These are phyloP conservation scores for Diaporthe sp. DNA, from an alignment of 2,329 filamentous ascomycete genomes.

Conservation along the genomic window DNA sequence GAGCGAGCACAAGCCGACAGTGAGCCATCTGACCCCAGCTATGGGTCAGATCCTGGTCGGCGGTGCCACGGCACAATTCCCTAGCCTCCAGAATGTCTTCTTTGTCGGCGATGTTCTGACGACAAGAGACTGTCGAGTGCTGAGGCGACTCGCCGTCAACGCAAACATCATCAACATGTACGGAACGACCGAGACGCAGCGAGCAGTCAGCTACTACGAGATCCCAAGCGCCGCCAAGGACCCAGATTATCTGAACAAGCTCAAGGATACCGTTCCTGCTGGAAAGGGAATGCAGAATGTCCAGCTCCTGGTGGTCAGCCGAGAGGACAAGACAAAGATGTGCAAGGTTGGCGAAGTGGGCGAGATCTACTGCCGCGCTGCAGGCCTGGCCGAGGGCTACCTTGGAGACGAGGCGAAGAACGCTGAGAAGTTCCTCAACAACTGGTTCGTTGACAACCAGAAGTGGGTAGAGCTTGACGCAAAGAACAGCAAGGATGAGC, in stretches of 20 bases:
- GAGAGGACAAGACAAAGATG: conserved; percentile 73
- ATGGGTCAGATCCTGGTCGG: conserved; percentile 98
- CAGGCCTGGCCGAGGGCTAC: conserved; percentile 80
- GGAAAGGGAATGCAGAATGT: conserved; percentile 91
- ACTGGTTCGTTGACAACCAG: conserved; percentile 86
- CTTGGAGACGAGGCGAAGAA: conserved; percentile 69
- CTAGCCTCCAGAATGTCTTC: conserved; percentile 82
- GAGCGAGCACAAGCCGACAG: conserved; percentile 78
- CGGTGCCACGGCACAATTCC: conserved; percentile 82
- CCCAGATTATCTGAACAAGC: conserved; percentile 61
- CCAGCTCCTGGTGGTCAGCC: conserved; percentile 87
- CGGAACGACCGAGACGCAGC: conserved; percentile 87
- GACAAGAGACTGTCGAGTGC: conserved; percentile 81
- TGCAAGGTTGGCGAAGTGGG: conserved; percentile 87
- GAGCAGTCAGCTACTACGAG: conserved; percentile 87
- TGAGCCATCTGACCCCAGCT: conserved; percentile 92
- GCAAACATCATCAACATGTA: conserved; percentile 88
- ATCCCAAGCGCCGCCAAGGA: conserved; percentile 77
- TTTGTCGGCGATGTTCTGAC: conserved; percentile 94
- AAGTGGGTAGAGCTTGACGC: conserved; percentile 78
- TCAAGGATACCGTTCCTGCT: conserved; percentile 81
- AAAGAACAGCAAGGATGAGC: conserved; percentile 68
- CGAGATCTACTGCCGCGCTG: conserved; percentile 86
- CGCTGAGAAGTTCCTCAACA: conserved; percentile 80
- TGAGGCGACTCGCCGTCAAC: conserved; percentile 84